phyloP scores from a whole-genome alignment of 208 protist genomes.

The Leishmania amazonensis region DNA sequence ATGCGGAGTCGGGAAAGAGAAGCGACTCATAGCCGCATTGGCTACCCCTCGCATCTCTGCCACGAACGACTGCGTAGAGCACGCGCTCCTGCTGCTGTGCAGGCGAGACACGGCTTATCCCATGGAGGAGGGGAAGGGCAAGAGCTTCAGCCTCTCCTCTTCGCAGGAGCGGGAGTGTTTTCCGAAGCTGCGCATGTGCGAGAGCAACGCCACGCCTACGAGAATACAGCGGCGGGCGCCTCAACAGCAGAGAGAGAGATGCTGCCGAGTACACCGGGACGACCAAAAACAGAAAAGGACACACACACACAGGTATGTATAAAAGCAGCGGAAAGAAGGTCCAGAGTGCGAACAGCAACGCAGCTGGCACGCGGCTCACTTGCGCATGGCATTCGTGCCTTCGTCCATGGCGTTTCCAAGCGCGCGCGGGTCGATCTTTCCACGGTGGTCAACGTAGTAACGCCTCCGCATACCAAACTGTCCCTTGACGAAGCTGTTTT shows the following conservation, averaged over 20 bases:
- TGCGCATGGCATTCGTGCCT: constrained; percentile 67
- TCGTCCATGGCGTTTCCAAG: constrained; percentile 51
- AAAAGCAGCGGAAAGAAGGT: neutral
- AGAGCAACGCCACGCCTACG: neutral
- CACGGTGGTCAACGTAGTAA: constrained; percentile 37
- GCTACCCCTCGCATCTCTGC: neutral
- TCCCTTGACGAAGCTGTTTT: constrained; percentile 70
- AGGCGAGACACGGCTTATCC: neutral
- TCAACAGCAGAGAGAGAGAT: neutral
- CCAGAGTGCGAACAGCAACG: neutral
- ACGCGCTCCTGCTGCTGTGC: neutral
- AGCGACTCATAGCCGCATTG: neutral
- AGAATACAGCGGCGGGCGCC: neutral
- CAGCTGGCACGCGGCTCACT: constrained; percentile 8
- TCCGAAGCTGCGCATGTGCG: neutral
- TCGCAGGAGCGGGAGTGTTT: too few relatives aligned
- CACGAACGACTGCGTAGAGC: neutral
- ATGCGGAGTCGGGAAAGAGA: neutral
- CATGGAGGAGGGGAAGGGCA: neutral
- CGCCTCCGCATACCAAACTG: constrained; percentile 87
- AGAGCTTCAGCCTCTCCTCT: neutral
- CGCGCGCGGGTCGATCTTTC: constrained; percentile 32
- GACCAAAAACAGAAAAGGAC: neutral
- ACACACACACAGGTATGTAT: neutral
- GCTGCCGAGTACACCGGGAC: too few relatives aligned